Conservation (phyloP, 2,329 filamentous ascomycete species). For the Fulvia fulva region DNA sequence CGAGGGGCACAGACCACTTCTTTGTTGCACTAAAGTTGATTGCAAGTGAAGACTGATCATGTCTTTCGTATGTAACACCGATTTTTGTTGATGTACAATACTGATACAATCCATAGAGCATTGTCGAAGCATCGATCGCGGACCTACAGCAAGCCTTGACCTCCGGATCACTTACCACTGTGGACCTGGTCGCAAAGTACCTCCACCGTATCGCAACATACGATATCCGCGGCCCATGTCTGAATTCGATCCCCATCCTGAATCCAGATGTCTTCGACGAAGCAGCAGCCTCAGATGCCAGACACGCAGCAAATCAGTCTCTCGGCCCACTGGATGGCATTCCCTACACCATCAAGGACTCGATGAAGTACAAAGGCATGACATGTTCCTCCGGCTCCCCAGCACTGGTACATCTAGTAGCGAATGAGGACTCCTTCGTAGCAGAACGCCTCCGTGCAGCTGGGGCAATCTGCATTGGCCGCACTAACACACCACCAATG, state of each 20-base stretch:
- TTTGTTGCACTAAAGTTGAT: neutral
- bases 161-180: slow-evolving; percentile 40
- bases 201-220: slow-evolving; percentile 47
- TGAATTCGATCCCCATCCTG: slow-evolving; percentile 50
- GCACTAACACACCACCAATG: slow-evolving; percentile 60
- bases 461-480: slow-evolving; percentile 51
- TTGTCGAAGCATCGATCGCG: slow-evolving; percentile 48
- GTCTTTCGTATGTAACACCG: slow-evolving; percentile 12
- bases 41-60: neutral
- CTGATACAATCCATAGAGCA: slow-evolving; percentile 24
- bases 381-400: slow-evolving; percentile 53
- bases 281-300: slow-evolving; percentile 46
- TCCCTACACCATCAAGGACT: slow-evolving; percentile 57
- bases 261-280: slow-evolving; percentile 46
- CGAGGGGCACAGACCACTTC: neutral
- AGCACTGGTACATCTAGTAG: slow-evolving; percentile 49
- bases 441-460: slow-evolving; percentile 47
- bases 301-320: slow-evolving; percentile 37
- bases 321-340: slow-evolving; percentile 51
- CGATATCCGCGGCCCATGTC: slow-evolving; percentile 39
- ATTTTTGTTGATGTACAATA: neutral
- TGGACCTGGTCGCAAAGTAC: slow-evolving; percentile 46
- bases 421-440: slow-evolving; percentile 52
- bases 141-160: slow-evolving; percentile 44
- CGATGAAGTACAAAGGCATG: slow-evolving; percentile 52